A percentile compares a stretch with the other conserved stretches of the same genome.
Evolutionary conservation across 2,329 filamentous ascomycete genomes (phyloP).

Genomic region (Aphanocladium album): DNA sequence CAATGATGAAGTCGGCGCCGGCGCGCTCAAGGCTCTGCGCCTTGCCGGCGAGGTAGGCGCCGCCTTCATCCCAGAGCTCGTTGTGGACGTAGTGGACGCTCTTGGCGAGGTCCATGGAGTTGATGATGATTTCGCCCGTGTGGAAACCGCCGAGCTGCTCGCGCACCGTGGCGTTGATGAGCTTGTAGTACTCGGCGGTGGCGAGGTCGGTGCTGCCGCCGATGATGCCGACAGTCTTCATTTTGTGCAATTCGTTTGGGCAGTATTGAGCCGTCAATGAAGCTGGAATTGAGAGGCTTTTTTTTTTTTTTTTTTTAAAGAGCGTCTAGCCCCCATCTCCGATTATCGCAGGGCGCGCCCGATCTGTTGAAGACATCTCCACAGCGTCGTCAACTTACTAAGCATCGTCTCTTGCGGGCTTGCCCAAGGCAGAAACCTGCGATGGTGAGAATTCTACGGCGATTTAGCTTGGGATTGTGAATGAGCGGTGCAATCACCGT

Average conservation of each 20-base stretch:
- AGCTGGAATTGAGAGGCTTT: neutral
- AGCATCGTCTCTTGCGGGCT: neutral
- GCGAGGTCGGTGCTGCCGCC: conserved; percentile 19
- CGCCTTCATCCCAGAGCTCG: conserved; percentile 16
- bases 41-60: conserved; percentile 14
- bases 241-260: neutral
- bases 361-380: neutral
- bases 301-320: neutral
- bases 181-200: conserved; percentile 17
- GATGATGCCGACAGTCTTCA: conserved; percentile 18
- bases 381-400: neutral
- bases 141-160: conserved; percentile 15
- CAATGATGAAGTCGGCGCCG: conserved; percentile 17
- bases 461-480: neutral
- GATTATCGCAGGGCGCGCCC: neutral
- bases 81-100: conserved; percentile 16
- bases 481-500: no score
- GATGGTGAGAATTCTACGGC: no score
- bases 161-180: conserved; percentile 15
- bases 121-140: conserved; percentile 18
- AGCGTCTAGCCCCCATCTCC: neutral
- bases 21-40: conserved; percentile 15
- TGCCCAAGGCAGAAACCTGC: neutral
- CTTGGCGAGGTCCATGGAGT: conserved; percentile 16
- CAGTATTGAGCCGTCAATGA: no score